Evolutionary conservation across 2,329 filamentous ascomycete genomes (phyloP).

Genomic region (Mycosphaerella sp.): DNA sequence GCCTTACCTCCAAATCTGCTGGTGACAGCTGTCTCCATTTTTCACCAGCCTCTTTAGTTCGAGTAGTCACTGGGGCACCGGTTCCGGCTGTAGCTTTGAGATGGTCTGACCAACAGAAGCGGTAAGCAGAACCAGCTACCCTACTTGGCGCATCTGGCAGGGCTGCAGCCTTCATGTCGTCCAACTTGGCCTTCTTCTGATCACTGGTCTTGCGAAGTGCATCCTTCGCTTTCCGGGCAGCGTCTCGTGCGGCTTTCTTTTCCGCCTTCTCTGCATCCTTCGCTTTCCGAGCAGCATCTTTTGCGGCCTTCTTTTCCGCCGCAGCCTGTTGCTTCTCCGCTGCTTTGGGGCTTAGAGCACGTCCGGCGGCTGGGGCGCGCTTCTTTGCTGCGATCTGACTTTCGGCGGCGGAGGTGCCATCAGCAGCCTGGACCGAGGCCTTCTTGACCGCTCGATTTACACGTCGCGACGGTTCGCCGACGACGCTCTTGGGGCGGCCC

Average conservation of each 20-base stretch:
- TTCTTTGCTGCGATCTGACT: slow-evolving; percentile 22
- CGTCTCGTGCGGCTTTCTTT: slow-evolving; percentile 8
- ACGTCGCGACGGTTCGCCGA: slow-evolving; percentile 30
- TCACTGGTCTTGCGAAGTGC: slow-evolving; percentile 11
- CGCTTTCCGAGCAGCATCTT: slow-evolving; percentile 9
- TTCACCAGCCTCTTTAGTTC: slow-evolving; percentile 32
- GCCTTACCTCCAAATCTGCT: slow-evolving; percentile 42
- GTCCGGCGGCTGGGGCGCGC: slow-evolving; percentile 11
- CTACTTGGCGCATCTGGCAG: slow-evolving; percentile 33
- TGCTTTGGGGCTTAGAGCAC: slow-evolving; percentile 25
- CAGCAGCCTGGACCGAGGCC: slow-evolving; percentile 17
- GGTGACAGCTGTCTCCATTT: slow-evolving; percentile 46
- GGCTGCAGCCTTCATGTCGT: slow-evolving; percentile 35
- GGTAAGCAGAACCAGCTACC: slow-evolving; percentile 22
- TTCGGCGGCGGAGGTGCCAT: slow-evolving; percentile 22
- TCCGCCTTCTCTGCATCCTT: too few species aligned
- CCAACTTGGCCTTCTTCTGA: slow-evolving; percentile 28
- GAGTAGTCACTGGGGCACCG: slow-evolving; percentile 29
- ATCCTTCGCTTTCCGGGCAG: slow-evolving; percentile 10
- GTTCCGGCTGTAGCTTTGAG: background rate
- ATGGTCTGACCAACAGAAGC: slow-evolving; percentile 30
- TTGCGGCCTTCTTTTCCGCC: slow-evolving; percentile 18
- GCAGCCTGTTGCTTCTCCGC: slow-evolving; percentile 22
- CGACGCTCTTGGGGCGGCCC: slow-evolving; percentile 30
- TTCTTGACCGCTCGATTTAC: slow-evolving; percentile 31